Evolutionary conservation across 352 stramenopile genomes (phyloP), one percentile per base, ranked within the genome.

Genomic region (Phytophthora crassamura): DNA sequence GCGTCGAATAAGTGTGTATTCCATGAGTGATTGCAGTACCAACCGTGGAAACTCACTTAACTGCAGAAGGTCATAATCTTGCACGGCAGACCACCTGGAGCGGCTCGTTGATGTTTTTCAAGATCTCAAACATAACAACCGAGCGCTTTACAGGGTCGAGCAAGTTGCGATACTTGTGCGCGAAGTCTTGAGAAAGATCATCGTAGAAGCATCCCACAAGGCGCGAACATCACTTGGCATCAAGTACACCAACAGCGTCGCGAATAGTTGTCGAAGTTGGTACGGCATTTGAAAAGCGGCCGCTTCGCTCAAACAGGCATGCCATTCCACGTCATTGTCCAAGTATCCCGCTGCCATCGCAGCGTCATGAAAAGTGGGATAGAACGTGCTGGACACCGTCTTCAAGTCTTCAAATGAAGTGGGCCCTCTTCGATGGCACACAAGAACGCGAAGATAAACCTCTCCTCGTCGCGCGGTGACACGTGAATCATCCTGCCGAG

Each of bases 251-350:
- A 80, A 56, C 7, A 83, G 54, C 0, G 46, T 75, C n/a, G 47
- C 67, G 25, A 85, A 81, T 6, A 82, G 38, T 18, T 75, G 50
- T 1, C 73, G 67, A 30, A 82, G 46, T 42, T 78, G 65, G n/a
- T n/a, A 62, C 5, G 57, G 58, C 50, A 72, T 75, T 38, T 69
- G 20, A 25, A 64, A 79, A 0, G 22, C 1, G 3, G 63, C 2
- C 0, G 47, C 64, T 51, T 78, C 50, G 6, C 32, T 20, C 30
- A 81, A 34, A 16, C 64, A 74, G 2, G 56, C 11, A n/a, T 53
- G 25, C 49, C 49, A 75, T 39, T 77, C 51, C 10, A 22, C 40
- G 35, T 70, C 59, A 30, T 77, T 61, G 2, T 72, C 47, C 7
- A 77, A 52, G n/a, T 46, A 32, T 20, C 14, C 10, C 25, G 25